Evolutionary conservation across 257 asterid genomes (phyloP).

Genomic region (Petrea volubilis): DNA sequence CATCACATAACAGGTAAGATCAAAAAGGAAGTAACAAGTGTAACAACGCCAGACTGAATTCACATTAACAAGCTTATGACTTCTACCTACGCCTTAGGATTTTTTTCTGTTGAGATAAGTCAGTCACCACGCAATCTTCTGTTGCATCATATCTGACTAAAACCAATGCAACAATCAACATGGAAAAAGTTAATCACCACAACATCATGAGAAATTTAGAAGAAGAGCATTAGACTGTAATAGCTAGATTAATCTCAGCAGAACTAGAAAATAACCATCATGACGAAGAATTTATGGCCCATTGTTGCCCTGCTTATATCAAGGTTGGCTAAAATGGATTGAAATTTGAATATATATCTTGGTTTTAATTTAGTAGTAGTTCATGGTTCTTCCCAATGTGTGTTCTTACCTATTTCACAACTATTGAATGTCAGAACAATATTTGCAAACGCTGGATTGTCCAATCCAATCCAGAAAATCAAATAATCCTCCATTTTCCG

Average conservation of each 20-base stretch:
- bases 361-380: no score
- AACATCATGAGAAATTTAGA: neutral
- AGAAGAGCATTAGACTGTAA: slow-evolving; percentile 3
- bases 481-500: slow-evolving; percentile 71
- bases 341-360: neutral
- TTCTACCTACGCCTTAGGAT: slow-evolving; percentile 84
- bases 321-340: slow-evolving; percentile 5
- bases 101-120: slow-evolving; percentile 68
- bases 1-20: neutral
- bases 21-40: slow-evolving; percentile 13
- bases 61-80: neutral
- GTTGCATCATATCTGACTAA: slow-evolving; percentile 91
- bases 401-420: slow-evolving; percentile 74
- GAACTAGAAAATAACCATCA: neutral
- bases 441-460: slow-evolving; percentile 78
- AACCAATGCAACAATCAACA: slow-evolving; percentile 38
- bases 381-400: no score
- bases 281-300: neutral
- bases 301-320: neutral
- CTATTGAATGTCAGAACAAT: slow-evolving; percentile 67
- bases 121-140: slow-evolving; percentile 54
- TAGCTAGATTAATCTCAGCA: slow-evolving; percentile 10
- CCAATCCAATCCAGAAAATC: slow-evolving; percentile 80
- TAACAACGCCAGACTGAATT: slow-evolving; percentile 1
- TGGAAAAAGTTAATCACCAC: slow-evolving; percentile 6